Conservation (phyloP, 345 rosid genomes). For the Acer yangbiense region DNA sequence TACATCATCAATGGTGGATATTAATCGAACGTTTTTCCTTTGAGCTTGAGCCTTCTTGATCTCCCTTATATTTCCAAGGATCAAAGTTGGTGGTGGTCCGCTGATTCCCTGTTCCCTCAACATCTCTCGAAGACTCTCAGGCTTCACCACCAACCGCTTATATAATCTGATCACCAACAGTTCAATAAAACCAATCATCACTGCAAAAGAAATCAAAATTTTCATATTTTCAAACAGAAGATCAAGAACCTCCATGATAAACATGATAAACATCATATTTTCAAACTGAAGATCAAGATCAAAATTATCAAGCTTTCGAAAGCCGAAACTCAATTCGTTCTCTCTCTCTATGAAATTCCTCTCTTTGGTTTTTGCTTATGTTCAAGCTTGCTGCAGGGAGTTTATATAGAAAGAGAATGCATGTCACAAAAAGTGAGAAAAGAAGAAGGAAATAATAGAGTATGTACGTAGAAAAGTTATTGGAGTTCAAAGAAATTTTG, state of each 20-base stretch:
- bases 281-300: no score
- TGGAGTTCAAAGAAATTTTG: no score
- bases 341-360: not conserved
- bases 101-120: slow-evolving; percentile 40
- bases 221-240: not conserved
- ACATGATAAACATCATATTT: no score
- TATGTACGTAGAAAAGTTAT: no score
- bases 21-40: not conserved
- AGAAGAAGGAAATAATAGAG: no score
- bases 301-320: no score
- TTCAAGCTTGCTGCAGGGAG: no score
- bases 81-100: slow-evolving; percentile 40
- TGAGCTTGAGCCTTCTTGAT: slow-evolving; percentile 30
- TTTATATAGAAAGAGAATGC: no score
- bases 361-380: not conserved
- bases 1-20: not conserved
- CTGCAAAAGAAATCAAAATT: not conserved
- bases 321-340: no score
- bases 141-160: slow-evolving; percentile 26
- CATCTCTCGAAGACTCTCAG: slow-evolving; percentile 32
- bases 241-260: not conserved
- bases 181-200: not conserved
- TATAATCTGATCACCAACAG: not conserved
- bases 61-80: slow-evolving; percentile 48
- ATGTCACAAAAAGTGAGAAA: no score